Conservation (phyloP, 345 rosid species). For the Excoecaria cochinchinensis region DNA sequence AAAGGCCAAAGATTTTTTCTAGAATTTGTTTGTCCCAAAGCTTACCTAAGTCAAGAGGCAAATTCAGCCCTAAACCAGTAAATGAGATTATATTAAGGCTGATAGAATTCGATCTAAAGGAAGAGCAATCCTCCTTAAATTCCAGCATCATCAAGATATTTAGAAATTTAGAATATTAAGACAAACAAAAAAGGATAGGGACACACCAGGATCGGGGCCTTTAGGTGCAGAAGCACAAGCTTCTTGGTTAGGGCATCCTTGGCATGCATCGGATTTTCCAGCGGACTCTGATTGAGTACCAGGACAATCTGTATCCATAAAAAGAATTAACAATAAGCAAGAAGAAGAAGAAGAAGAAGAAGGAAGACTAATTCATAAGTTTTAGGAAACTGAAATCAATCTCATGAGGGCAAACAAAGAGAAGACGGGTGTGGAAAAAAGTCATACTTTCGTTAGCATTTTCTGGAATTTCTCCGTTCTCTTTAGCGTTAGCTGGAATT, state of each 20-base stretch:
- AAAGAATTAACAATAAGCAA: too few relatives aligned
- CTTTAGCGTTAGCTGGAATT: constrained; percentile 64
- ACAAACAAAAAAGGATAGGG: background rate
- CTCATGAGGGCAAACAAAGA: background rate
- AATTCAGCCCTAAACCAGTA: background rate
- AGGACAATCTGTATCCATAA: constrained; percentile 60
- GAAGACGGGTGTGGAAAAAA: background rate
- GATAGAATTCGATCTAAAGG: background rate
- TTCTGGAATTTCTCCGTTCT: too few relatives aligned
- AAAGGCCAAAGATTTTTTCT: background rate
- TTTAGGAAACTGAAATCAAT: background rate
- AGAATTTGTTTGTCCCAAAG: background rate
- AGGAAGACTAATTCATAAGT: background rate
- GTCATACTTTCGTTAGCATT: constrained; percentile 59
- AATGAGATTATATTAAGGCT: background rate
- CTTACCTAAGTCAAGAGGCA: background rate
- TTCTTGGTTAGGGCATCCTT: constrained; percentile 93
- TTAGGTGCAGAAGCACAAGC: constrained; percentile 89
- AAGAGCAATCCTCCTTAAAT: too few relatives aligned
- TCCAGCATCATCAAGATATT: too few relatives aligned
- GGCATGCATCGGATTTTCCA: constrained; percentile 76
- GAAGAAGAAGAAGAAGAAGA: too few relatives aligned
- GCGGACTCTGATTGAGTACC: constrained; percentile 76
- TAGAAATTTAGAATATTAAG: too few relatives aligned
- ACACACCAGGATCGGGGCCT: constrained; percentile 91